Conservation (phyloP, 768 basidiomycete genomes). For the Tubosaeta brunneosetosa region DNA sequence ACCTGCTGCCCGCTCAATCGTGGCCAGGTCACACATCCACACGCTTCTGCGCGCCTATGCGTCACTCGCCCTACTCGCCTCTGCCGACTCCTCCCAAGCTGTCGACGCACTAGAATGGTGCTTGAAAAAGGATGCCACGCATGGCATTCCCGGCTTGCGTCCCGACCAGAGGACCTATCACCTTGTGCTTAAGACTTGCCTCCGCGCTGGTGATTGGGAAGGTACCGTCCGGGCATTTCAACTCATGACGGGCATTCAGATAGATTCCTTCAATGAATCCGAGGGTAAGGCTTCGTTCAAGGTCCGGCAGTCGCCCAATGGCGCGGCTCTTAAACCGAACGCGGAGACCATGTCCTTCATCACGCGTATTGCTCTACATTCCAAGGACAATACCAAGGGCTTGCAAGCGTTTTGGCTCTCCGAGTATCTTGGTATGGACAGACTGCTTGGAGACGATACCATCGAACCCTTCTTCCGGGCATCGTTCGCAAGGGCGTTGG, state of each 20-base stretch:
- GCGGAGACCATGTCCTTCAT: constrained; percentile 54
- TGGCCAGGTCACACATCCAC: constrained; percentile 56
- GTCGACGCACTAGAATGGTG: constrained; percentile 66
- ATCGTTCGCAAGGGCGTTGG: constrained; percentile 46
- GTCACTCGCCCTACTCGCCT: constrained; percentile 36
- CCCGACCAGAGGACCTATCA: constrained; percentile 45
- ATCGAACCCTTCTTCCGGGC: constrained; percentile 36
- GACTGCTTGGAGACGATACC: constrained; percentile 27
- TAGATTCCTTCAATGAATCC: constrained; percentile 40
- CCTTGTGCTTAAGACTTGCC: constrained; percentile 60
- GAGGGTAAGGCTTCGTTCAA: constrained; percentile 38
- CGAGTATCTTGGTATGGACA: constrained; percentile 40
- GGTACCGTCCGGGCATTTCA: constrained; percentile 55
- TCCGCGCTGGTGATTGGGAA: constrained; percentile 60
- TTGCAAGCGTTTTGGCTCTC: constrained; percentile 61
- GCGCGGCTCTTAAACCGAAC: constrained; percentile 44
- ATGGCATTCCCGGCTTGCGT: constrained; percentile 39
- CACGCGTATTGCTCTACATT: constrained; percentile 53
- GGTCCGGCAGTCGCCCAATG: constrained; percentile 39
- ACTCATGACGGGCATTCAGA: constrained; percentile 66
- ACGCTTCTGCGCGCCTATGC: constrained; percentile 54
- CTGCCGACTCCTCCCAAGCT: constrained; percentile 43
- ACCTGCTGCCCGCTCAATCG: constrained; percentile 30
- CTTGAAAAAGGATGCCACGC: constrained; percentile 49
- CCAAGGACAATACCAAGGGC: constrained; percentile 45